Base-by-base conservation (phyloP, 139 green algal genomes). In the Choricystis sp. region DNA sequence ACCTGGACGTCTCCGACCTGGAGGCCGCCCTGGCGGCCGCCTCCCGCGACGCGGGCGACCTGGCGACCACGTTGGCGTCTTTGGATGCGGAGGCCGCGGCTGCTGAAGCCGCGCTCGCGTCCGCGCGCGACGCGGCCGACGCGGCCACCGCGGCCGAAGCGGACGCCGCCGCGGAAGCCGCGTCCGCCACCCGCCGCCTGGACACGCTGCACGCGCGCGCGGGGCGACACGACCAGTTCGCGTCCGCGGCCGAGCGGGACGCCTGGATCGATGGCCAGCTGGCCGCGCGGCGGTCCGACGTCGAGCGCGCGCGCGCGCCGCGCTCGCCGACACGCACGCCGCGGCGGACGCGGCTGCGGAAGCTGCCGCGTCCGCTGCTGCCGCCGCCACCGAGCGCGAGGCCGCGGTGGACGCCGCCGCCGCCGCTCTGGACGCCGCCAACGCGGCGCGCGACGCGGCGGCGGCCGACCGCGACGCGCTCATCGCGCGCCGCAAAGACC, bases 1-100 rank as follows among this genome's bases (percentile, higher is more conserved):
- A 90, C 48, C 64, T 89, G 29, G 87, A 96, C 29, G 74, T 95
- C 19, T 72, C 71, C 19, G 86, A 90, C n/a, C 55, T 86, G 23
- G 61, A 85, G 29, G 74, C 82, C 49, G 59, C 70, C 27, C 61
- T 72, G 14, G 27, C 5, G 24, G 25, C 26, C 49, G 29, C 48
- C 4, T 14, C 27, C 19, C 21, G 29, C 57, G 52, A 56, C 26
- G 56, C 77, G 26, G 55, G 40, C 40, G 52, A 25, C 64, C 61
- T 57, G 25, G 52, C 28, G 52, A 70, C 9, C 66, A 71, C 86
- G 56, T 65, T 83, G 58, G 68, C 60, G 28, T 5, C 26, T 26
- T 61, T 61, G 65, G 57, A 69, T 60, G 52, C 59, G 23, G 63
- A 70, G 29, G 69, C 68, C 2, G 49, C 66, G 27, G 56, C 66